A percentile compares a stretch with the other conserved stretches of the same genome.
phyloP scores from a whole-genome alignment of 495 filamentous ascomycete species.

The Penicillium lagena region DNA sequence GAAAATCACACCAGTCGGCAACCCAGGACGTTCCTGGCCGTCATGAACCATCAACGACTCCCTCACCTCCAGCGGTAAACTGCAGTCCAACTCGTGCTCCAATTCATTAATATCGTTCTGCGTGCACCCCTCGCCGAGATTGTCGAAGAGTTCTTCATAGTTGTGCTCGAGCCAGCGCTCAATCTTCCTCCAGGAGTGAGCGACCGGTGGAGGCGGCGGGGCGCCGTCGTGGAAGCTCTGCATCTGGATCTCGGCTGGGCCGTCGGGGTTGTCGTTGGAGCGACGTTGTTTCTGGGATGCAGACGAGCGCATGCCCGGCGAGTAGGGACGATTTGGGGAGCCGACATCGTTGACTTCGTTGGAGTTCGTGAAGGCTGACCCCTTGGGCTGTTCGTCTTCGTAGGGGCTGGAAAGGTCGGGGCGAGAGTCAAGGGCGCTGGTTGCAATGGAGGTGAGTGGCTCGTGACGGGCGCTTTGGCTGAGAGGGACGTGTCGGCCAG shows the following conservation, averaged over 20 bases:
- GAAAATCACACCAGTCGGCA: slow-evolving; percentile 89
- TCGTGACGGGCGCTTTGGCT: slow-evolving; percentile 58
- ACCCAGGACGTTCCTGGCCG: slow-evolving; percentile 89
- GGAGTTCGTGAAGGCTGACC: slow-evolving; percentile 46
- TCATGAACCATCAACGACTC: slow-evolving; percentile 90
- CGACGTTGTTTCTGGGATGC: slow-evolving; percentile 51
- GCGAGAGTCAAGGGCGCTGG: slow-evolving; percentile 70
- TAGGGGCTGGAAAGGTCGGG: slow-evolving; percentile 69
- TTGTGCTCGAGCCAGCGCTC: slow-evolving; percentile 91
- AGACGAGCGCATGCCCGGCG: slow-evolving; percentile 79
- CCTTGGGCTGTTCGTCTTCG: slow-evolving; percentile 61
- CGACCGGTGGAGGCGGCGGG: slow-evolving; percentile 80
- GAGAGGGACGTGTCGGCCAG: slow-evolving; percentile 73
- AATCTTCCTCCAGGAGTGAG: slow-evolving; percentile 89
- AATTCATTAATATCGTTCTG: slow-evolving; percentile 94
- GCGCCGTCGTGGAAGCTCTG: slow-evolving; percentile 90
- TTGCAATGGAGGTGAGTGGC: slow-evolving; percentile 70
- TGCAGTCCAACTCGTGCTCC: slow-evolving; percentile 93
- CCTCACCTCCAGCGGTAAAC: slow-evolving; percentile 85
- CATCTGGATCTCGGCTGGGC: slow-evolving; percentile 85
- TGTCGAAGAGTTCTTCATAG: slow-evolving; percentile 90
- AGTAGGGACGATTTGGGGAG: slow-evolving; percentile 64
- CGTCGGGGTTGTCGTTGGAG: slow-evolving; percentile 53
- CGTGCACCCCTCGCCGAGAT: slow-evolving; percentile 85
- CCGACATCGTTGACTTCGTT: slow-evolving; percentile 27